A percentile compares a stretch with the other conserved stretches of the same genome.
Conservation (phyloP, 129 eudicot species). For the Silybum marianum region DNA sequence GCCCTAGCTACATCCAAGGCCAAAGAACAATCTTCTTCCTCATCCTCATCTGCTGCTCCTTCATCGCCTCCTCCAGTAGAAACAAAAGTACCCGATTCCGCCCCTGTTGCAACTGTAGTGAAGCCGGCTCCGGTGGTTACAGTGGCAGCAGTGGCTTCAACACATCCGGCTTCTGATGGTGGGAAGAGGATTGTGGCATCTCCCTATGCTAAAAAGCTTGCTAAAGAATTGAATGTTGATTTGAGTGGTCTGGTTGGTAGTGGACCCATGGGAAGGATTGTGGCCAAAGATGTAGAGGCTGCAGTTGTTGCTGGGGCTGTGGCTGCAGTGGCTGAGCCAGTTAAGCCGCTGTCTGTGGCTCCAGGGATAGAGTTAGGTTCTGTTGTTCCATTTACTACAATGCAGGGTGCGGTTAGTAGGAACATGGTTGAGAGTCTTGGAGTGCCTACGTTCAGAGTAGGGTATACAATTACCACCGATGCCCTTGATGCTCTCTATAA, state of each 20-base stretch:
- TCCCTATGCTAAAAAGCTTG: constrained; percentile 95
- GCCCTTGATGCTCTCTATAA: constrained; percentile 96
- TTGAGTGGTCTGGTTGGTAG: constrained; percentile 78
- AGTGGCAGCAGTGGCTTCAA: constrained; percentile 39
- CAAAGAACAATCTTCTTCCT: constrained; percentile 26
- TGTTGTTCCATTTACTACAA: constrained; percentile 80
- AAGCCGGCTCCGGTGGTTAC: constrained; percentile 12
- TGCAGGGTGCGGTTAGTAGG: constrained; percentile 96
- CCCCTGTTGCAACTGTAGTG: constrained; percentile 15
- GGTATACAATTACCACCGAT: constrained; percentile 88
- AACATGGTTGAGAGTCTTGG: constrained; percentile 91
- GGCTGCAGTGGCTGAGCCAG: constrained; percentile 40
- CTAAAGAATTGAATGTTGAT: constrained; percentile 84
- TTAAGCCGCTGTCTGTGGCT: constrained; percentile 9
- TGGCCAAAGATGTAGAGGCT: constrained; percentile 97
- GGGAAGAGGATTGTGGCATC: constrained; percentile 97
- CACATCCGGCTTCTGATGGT: constrained; percentile 86
- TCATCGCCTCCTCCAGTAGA: constrained; percentile 35
- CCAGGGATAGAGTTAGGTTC: constrained; percentile 62
- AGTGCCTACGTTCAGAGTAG: constrained; percentile 96
- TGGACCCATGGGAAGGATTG: constrained; percentile 92
- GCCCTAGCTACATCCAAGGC: constrained; percentile 58
- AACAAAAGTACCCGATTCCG: constrained; percentile 19
- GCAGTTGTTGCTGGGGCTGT: constrained; percentile 49
- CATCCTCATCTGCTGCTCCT: constrained; percentile 5